A percentile compares a stretch with the other conserved stretches of the same genome.
phyloP scores from a whole-genome alignment of 306 rosid species.

The Prunus fruticosa region DNA sequence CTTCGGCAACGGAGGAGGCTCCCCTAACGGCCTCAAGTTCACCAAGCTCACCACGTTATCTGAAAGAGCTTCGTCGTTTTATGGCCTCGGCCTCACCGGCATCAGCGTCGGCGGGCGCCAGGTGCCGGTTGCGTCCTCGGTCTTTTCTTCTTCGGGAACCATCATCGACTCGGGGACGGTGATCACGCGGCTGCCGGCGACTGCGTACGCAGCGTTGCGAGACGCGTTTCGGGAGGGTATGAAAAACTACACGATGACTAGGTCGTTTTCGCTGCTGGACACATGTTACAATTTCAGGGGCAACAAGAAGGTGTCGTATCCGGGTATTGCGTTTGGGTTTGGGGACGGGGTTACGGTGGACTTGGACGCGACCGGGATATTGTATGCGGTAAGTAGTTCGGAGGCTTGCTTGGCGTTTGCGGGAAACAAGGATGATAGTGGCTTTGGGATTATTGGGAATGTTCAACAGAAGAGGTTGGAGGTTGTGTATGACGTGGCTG shows the following conservation, averaged over 20 bases:
- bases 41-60: slow-evolving; percentile 44
- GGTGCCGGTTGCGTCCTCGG: slow-evolving; percentile 28
- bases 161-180: slow-evolving; percentile 29
- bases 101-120: slow-evolving; percentile 36
- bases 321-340: slow-evolving; percentile 3
- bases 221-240: slow-evolving; percentile 18
- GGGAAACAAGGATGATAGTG: slow-evolving; percentile 24
- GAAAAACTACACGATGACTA: neutral
- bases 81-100: slow-evolving; percentile 42
- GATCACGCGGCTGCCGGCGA: slow-evolving; percentile 20
- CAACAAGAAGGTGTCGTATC: neutral
- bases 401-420: slow-evolving; percentile 69
- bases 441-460: slow-evolving; percentile 53
- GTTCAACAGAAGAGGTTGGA: slow-evolving; percentile 60
- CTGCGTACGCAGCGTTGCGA: slow-evolving; percentile 15
- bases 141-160: slow-evolving; percentile 12
- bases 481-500: slow-evolving; percentile 65
- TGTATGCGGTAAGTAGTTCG: neutral
- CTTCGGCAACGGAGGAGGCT: slow-evolving; percentile 20
- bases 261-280: slow-evolving; percentile 4
- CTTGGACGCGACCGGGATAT: neutral
- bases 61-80: slow-evolving; percentile 26
- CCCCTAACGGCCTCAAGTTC: slow-evolving; percentile 30
- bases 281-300: slow-evolving; percentile 21
- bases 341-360: slow-evolving; percentile 9